Conservation (phyloP, 257 asterid genomes). For the Buddleja alternifolia region DNA sequence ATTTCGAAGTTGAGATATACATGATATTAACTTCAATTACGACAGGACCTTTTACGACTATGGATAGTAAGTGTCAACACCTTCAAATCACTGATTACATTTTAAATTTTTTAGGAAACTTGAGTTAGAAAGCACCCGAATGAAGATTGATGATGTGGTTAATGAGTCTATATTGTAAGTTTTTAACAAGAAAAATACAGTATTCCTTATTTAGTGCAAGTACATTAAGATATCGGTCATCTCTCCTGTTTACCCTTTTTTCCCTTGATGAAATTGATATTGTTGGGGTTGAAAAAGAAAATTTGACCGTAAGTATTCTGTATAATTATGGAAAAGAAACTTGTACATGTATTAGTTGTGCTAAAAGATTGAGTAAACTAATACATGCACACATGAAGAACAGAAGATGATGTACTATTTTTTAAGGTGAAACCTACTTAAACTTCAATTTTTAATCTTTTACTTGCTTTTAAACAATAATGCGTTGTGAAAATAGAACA, state of each 20-base stretch:
- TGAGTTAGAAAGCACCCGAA: conserved; percentile 1
- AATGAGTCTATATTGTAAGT: not conserved
- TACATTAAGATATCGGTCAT: conserved; percentile 10
- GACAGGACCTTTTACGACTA: not conserved
- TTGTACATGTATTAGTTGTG: not conserved
- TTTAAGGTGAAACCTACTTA: no score
- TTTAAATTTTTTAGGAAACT: not conserved
- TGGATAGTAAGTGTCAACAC: not conserved
- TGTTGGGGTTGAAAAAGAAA: not conserved
- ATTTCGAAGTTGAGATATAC: conserved; percentile 22
- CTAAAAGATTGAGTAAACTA: no score
- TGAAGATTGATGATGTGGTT: not conserved
- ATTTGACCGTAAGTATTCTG: not conserved
- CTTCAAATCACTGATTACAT: not conserved
- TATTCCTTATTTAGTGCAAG: not conserved
- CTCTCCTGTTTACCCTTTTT: not conserved
- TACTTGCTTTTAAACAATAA: not conserved
- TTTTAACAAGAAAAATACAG: not conserved
- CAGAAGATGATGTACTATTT: no score
- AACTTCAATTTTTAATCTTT: no score
- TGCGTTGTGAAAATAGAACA: not conserved
- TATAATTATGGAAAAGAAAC: not conserved
- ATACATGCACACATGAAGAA: no score
- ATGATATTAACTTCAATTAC: not conserved
- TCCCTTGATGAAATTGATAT: conserved; percentile 10